phyloP scores from a whole-genome alignment of 164 flowering plant genomes.

The Saururus chinensis region DNA sequence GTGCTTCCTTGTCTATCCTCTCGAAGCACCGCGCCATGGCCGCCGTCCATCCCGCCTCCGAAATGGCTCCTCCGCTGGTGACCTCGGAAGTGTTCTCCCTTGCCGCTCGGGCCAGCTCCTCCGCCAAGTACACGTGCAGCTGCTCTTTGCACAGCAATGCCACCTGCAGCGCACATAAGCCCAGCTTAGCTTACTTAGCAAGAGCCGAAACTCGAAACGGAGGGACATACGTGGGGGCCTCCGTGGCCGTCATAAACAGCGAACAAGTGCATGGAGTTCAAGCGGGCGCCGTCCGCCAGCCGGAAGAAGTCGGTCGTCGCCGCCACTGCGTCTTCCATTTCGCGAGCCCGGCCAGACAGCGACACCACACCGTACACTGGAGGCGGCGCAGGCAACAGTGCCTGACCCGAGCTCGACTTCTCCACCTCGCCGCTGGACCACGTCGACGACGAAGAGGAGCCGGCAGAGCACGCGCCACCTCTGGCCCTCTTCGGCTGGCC shows the following conservation, averaged over 20 bases:
- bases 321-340: conserved; percentile 43
- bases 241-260: conserved; percentile 62
- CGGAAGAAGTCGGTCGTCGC: conserved; percentile 19
- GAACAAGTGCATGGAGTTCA: conserved; percentile 36
- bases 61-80: neutral
- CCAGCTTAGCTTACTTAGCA: neutral
- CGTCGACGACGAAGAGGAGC: neutral
- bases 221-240: conserved; percentile 35
- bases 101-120: conserved; percentile 25
- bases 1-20: conserved; percentile 35
- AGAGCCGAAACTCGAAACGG: neutral
- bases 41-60: conserved; percentile 16
- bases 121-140: conserved; percentile 31
- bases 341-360: conserved; percentile 29
- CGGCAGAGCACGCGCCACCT: neutral
- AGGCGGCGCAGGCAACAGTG: neutral
- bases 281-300: conserved; percentile 15
- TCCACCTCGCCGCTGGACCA: neutral
- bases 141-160: conserved; percentile 28
- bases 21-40: conserved; percentile 22
- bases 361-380: conserved; percentile 29
- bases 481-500: conserved; percentile 11
- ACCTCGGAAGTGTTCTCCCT: conserved; percentile 2
- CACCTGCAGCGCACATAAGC: conserved; percentile 20
- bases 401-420: neutral